A percentile compares a stretch with the other conserved stretches of the same genome.
Conservation (phyloP, 345 rosid genomes). For the Boechera divaricarpa region DNA sequence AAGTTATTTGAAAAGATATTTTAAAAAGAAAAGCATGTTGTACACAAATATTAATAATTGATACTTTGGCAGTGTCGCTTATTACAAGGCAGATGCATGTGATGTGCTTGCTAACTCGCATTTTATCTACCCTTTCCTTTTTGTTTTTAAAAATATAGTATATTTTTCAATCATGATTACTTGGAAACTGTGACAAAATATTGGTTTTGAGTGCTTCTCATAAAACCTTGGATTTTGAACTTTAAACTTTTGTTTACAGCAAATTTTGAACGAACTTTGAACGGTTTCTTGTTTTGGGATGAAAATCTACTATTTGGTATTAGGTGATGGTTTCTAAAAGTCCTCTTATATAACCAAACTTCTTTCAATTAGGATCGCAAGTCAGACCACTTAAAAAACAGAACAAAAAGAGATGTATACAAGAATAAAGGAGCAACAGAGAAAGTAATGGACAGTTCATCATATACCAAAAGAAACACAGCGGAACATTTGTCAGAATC, state of each 20-base stretch:
- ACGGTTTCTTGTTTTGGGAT: background rate
- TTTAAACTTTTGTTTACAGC: background rate
- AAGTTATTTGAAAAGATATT: background rate
- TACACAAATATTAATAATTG: slow-evolving; percentile 14
- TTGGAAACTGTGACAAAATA: slow-evolving; percentile 21
- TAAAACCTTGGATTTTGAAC: background rate
- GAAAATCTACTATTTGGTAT: too few relatives aligned
- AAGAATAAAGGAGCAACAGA: slow-evolving; percentile 30
- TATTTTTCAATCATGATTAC: slow-evolving; percentile 22
- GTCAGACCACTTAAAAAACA: background rate
- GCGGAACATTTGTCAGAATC: slow-evolving; percentile 29
- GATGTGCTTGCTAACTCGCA: slow-evolving; percentile 35
- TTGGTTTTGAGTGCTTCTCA: background rate
- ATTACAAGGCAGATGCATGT: slow-evolving; percentile 43
- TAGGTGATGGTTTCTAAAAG: too few relatives aligned
- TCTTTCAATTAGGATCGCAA: background rate
- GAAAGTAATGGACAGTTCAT: slow-evolving; percentile 42
- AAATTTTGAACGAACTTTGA: background rate
- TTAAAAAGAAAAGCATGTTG: background rate
- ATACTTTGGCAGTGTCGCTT: slow-evolving; percentile 37
- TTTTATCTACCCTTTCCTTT: background rate
- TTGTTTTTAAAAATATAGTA: background rate
- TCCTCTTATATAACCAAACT: too few relatives aligned
- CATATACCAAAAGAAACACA: slow-evolving; percentile 4
- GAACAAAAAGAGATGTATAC: background rate